Conservation (phyloP, 2,329 filamentous ascomycete genomes). For the Colletotrichum costaricense region DNA sequence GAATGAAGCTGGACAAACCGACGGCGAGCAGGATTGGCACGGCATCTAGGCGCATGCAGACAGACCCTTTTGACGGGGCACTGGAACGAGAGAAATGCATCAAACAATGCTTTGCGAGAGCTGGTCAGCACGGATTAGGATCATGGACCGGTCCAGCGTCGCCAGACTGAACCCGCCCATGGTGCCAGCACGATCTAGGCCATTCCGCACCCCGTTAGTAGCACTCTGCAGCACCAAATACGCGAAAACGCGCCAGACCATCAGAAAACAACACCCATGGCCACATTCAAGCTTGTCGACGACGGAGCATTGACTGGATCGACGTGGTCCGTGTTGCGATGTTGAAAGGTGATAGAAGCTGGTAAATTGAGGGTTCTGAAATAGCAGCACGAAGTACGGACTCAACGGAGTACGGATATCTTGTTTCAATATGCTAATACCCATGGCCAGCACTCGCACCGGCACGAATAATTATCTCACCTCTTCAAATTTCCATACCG, state of each 20-base stretch:
- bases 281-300: neutral
- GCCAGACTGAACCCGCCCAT: neutral
- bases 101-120: neutral
- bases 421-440: neutral
- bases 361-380: slow-evolving; percentile 9
- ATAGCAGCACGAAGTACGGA: slow-evolving; percentile 1
- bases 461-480: neutral
- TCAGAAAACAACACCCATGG: neutral
- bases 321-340: neutral
- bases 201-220: neutral
- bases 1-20: neutral
- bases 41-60: neutral
- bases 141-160: slow-evolving; percentile 4
- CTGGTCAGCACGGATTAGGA: slow-evolving; percentile 8
- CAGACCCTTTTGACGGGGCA: slow-evolving; percentile 5
- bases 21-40: neutral
- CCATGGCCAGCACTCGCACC: neutral
- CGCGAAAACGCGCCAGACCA: neutral
- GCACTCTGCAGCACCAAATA: neutral
- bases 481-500: neutral
- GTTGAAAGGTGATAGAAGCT: neutral
- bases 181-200: neutral
- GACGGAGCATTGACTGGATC: neutral
- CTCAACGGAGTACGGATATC: neutral
- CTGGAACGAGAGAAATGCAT: neutral